Percentiles rank a stretch among this genome's conserved stretches.
Evolutionary conservation across 2,329 filamentous ascomycete species (phyloP).

Genomic region (Aspergillus transmontanensis): DNA sequence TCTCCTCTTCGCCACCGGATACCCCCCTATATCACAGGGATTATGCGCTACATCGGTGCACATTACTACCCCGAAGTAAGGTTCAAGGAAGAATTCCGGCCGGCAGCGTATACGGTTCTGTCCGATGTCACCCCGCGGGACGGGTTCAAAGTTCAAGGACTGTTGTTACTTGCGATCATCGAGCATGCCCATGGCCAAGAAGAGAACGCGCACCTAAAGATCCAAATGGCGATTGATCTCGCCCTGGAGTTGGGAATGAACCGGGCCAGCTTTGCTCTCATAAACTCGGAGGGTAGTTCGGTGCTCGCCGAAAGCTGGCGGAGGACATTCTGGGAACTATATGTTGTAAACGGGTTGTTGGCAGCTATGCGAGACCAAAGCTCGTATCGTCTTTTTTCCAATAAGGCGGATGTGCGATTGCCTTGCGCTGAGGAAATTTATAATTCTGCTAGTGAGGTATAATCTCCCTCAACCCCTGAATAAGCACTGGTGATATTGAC

Average conservation of each 20-base stretch:
- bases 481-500: background rate
- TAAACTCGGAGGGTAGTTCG: slow-evolving; percentile 52
- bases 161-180: slow-evolving; percentile 33
- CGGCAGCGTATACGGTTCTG: slow-evolving; percentile 16
- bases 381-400: slow-evolving; percentile 27
- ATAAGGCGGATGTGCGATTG: slow-evolving; percentile 65
- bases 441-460: slow-evolving; percentile 18
- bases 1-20: slow-evolving; percentile 34
- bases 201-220: slow-evolving; percentile 30
- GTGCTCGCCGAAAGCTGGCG: slow-evolving; percentile 79
- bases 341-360: slow-evolving; percentile 74
- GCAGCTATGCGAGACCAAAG: slow-evolving; percentile 59
- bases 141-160: slow-evolving; percentile 35
- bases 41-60: slow-evolving; percentile 55
- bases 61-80: slow-evolving; percentile 47
- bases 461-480: background rate
- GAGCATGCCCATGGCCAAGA: slow-evolving; percentile 32
- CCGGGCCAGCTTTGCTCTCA: slow-evolving; percentile 57
- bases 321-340: slow-evolving; percentile 82
- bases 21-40: slow-evolving; percentile 46
- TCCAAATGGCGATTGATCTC: slow-evolving; percentile 66
- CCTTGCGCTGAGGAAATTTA: slow-evolving; percentile 73
- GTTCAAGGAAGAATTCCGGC: slow-evolving; percentile 23
- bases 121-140: slow-evolving; percentile 21
- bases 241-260: slow-evolving; percentile 75